phyloP scores from a whole-genome alignment of 1,139 yeast species.

The Nakaseomyces glabratus region DNA sequence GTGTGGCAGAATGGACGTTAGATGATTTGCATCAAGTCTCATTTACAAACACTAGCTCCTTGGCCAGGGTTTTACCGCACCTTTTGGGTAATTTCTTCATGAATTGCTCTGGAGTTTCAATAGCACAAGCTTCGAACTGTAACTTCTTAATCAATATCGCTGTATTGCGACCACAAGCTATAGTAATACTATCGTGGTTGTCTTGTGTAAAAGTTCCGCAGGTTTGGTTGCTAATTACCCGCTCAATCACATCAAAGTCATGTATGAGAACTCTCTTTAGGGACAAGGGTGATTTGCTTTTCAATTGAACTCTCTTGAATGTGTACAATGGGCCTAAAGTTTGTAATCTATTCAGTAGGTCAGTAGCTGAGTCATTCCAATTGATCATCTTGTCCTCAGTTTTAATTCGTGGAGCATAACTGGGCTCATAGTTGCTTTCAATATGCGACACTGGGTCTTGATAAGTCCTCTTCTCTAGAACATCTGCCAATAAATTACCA shows the following conservation, averaged over 20 bases:
- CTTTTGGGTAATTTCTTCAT: constrained; percentile 38
- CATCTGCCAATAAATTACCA: constrained; percentile 45
- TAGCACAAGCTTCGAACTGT: constrained; percentile 47
- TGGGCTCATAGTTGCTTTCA: background rate
- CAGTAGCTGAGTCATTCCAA: constrained; percentile 39
- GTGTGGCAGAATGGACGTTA: too few species aligned
- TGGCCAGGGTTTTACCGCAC: constrained; percentile 34
- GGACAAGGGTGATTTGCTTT: constrained; percentile 26
- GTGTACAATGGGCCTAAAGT: constrained; percentile 56
- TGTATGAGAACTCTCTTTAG: constrained; percentile 42
- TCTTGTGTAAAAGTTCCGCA: constrained; percentile 35
- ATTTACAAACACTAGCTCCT: too few species aligned
- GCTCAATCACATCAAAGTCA: constrained; percentile 24
- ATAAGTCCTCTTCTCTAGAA: constrained; percentile 26
- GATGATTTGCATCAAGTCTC: too few species aligned
- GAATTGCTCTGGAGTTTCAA: constrained; percentile 41
- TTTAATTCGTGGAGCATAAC: constrained; percentile 14
- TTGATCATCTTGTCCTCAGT: constrained; percentile 36
- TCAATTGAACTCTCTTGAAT: constrained; percentile 32
- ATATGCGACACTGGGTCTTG: background rate
- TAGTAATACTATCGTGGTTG: constrained; percentile 27
- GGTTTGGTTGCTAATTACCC: background rate
- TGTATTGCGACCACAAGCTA: constrained; percentile 41
- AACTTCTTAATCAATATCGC: constrained; percentile 32
- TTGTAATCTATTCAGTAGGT: constrained; percentile 39